Evolutionary conservation across 208 protist genomes (phyloP).

Genomic region (Phytomonas sp.): DNA sequence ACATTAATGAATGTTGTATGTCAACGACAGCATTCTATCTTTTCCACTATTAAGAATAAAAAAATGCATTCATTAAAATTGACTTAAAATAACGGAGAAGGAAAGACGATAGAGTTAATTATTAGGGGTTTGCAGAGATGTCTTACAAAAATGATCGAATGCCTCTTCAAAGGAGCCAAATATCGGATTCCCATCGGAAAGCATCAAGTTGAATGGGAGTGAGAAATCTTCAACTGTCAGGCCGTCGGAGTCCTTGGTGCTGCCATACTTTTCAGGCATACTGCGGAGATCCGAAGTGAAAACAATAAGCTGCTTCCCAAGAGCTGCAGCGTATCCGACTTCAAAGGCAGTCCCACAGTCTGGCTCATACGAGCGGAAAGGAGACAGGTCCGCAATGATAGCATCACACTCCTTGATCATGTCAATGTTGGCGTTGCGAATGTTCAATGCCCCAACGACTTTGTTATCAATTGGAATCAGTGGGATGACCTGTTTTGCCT

Average conservation of each 20-base stretch:
- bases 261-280: constrained; percentile 63
- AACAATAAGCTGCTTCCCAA: constrained; percentile 52
- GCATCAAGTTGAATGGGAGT: constrained; percentile 80
- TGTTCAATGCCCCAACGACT: constrained; percentile 31
- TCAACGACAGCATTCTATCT: constrained; percentile 4
- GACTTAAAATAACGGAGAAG: neutral
- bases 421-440: constrained; percentile 67
- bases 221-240: constrained; percentile 55
- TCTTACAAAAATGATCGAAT: constrained; percentile 40
- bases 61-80: constrained; percentile 2
- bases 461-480: constrained; percentile 59
- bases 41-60: neutral
- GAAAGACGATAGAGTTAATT: constrained; percentile 7
- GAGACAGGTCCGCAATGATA: constrained; percentile 77
- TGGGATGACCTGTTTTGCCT: constrained; percentile 25
- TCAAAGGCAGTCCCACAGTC: constrained; percentile 78
- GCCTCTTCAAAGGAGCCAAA: constrained; percentile 64
- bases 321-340: constrained; percentile 68
- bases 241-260: constrained; percentile 28
- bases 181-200: constrained; percentile 38
- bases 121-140: neutral
- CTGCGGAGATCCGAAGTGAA: constrained; percentile 45
- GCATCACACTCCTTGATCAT: constrained; percentile 67
- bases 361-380: constrained; percentile 68
- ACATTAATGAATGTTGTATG: neutral